Conservation (phyloP, 1,139 yeast species). For the Geotrichum phurueaensis region DNA sequence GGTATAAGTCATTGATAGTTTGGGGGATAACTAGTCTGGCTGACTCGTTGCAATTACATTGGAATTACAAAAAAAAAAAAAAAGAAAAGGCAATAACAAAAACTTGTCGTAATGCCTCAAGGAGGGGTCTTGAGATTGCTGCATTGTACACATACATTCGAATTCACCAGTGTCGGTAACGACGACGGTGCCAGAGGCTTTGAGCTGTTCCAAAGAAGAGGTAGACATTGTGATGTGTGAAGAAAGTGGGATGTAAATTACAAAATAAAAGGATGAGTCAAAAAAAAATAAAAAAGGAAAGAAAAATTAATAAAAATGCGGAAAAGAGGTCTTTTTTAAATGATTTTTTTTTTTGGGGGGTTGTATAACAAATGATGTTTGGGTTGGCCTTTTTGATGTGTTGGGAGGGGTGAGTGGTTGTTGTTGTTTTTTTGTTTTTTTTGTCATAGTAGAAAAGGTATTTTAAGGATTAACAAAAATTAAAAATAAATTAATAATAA, state of each 20-base stretch:
- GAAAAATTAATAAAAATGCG: background rate
- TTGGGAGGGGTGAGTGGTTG: background rate
- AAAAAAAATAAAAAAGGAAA: background rate
- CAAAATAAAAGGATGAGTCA: background rate
- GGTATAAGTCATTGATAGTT: background rate
- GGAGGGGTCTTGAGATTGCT: background rate
- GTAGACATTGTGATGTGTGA: slow-evolving; percentile 38
- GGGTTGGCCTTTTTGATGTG: background rate
- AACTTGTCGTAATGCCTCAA: background rate
- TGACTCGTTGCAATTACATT: background rate
- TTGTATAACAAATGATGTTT: background rate
- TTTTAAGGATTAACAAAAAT: too few species aligned
- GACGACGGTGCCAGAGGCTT: slow-evolving; percentile 90
- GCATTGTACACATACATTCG: slow-evolving; percentile 46
- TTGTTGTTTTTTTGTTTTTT: background rate
- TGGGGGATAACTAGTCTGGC: background rate
- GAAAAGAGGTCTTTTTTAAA: background rate
- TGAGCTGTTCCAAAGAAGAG: slow-evolving; percentile 85
- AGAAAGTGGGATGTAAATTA: background rate
- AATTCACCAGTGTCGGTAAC: slow-evolving; percentile 99
- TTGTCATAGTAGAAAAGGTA: background rate
- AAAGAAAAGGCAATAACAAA: too few species aligned
- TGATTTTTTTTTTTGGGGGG: background rate
- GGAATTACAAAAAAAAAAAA: background rate
- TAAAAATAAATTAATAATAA: background rate